Evolutionary conservation across 805 yeast genomes (phyloP), one percentile per base, ranked within the genome.

Genomic region (Nakazawaea wickerhamii): DNA sequence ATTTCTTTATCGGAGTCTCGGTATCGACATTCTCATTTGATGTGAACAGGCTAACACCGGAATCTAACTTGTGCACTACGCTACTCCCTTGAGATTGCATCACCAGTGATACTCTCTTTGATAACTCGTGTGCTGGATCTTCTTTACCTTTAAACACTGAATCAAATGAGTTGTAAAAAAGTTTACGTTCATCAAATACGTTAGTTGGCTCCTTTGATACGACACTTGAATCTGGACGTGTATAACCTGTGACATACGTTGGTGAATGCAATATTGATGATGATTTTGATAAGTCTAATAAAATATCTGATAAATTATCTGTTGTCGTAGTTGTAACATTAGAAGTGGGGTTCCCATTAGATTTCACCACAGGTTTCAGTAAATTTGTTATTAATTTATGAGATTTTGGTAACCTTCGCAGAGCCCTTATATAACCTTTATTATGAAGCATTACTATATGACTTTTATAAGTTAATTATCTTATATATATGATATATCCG

Each of bases 161-260:
- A 26, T 39, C 43, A 9, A 39, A 32, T 13, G 25, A 18, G 15
- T 21, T 36, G 22, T 43, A 31, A 30, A 38, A 33, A 25, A 38
- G 22, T 28, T 38, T 43, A 2, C 39, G 22, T 7, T 43, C 43
- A 28, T 43, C 43, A 30, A 43, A 43, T 23, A 43, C 32, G 17
- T 43, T 43, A 13, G 13, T 23, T 3, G 32, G 36, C 13, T 28
- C 33, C 33, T 38, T 38, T 10, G 39, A 34, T 18, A 43, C 46
- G 2, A 43, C 36, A 30, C 43, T 38, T 7, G 32, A 6, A 36
- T 17, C 23, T 17, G 46, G 46, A 8, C 46, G 19, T 13, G 43
- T 21, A 17, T 38, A 43, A 3, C 46, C 46, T 21, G 18, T 27
- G 5, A 35, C 32, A 10, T 10, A 5, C 5, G 43, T 20, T 5